Percentiles rank a stretch among this genome's conserved stretches.
Conservation (phyloP, 2,329 filamentous ascomycete species). For the Talaromyces sp. region DNA sequence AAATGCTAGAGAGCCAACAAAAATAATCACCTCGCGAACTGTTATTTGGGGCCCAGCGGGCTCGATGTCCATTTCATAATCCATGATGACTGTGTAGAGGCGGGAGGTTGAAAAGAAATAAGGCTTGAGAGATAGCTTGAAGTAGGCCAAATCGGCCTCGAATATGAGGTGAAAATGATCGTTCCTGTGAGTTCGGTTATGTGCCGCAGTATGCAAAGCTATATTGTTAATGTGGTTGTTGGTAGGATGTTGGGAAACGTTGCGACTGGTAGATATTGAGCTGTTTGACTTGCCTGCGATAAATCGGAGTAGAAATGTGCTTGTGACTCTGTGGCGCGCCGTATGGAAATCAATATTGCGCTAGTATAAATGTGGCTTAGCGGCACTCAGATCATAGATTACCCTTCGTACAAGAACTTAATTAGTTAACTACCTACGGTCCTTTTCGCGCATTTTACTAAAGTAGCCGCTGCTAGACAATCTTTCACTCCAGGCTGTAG, state of each 20-base stretch:
- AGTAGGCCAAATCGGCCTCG: background rate
- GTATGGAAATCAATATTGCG: background rate
- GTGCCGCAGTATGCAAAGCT: background rate
- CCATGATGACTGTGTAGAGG: slow-evolving; percentile 29
- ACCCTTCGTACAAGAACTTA: too few species aligned
- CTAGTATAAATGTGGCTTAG: background rate
- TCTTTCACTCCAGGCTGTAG: too few species aligned
- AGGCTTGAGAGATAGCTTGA: background rate
- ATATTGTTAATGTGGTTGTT: background rate
- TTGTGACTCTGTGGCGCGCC: background rate
- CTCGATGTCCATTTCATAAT: slow-evolving; percentile 49
- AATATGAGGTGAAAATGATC: background rate
- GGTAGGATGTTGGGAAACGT: background rate
- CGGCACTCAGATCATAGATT: background rate
- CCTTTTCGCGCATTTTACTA: too few species aligned
- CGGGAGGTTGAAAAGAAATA: background rate
- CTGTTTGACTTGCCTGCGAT: background rate
- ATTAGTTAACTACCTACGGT: too few species aligned
- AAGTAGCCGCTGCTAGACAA: too few species aligned
- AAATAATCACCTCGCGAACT: slow-evolving; percentile 41
- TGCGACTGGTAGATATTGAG: background rate
- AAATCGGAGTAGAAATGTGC: background rate
- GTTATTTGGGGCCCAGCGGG: slow-evolving; percentile 48
- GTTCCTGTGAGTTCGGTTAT: background rate
- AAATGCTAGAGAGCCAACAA: background rate